Conservation (phyloP, 345 rosid species). For the Eutrema heterophyllum region DNA sequence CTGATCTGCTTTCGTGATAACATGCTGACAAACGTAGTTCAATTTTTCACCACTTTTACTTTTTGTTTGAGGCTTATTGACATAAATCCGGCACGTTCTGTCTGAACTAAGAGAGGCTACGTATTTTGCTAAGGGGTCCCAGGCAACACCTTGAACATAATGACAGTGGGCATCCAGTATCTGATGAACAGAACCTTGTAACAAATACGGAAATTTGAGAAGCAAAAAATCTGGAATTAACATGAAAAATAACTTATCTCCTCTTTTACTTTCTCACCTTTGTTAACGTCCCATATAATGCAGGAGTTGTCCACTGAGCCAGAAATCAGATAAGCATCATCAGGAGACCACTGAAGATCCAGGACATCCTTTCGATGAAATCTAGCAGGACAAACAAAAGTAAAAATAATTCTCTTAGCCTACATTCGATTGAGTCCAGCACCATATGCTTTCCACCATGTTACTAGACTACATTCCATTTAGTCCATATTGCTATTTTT, state of each 20-base stretch:
- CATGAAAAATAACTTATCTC: not conserved
- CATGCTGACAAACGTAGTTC: constrained; percentile 76
- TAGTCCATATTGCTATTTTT: too few relatives aligned
- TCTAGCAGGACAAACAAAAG: constrained; percentile 33
- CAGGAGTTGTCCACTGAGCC: constrained; percentile 99
- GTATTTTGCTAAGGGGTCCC: constrained; percentile 87
- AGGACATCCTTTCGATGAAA: constrained; percentile 92
- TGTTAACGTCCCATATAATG: constrained; percentile 89
- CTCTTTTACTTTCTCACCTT: constrained; percentile 49
- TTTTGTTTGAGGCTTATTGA: constrained; percentile 63
- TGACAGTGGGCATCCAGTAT: constrained; percentile 83
- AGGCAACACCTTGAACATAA: constrained; percentile 98
- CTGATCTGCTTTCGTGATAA: constrained; percentile 70
- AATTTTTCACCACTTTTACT: constrained; percentile 56
- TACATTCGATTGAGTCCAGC: not conserved
- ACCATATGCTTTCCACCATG: not conserved
- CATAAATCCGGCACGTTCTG: constrained; percentile 88
- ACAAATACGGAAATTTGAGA: not conserved
- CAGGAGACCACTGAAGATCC: constrained; percentile 90
- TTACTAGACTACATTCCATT: not conserved
- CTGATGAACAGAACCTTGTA: constrained; percentile 85
- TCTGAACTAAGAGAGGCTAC: constrained; percentile 93
- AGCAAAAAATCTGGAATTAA: not conserved
- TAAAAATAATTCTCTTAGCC: not conserved
- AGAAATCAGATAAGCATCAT: constrained; percentile 68